Evolutionary conservation across 2,329 filamentous ascomycete genomes (phyloP), one percentile per base, ranked within the genome.

Genomic region (Ophiostoma angusticollis): DNA sequence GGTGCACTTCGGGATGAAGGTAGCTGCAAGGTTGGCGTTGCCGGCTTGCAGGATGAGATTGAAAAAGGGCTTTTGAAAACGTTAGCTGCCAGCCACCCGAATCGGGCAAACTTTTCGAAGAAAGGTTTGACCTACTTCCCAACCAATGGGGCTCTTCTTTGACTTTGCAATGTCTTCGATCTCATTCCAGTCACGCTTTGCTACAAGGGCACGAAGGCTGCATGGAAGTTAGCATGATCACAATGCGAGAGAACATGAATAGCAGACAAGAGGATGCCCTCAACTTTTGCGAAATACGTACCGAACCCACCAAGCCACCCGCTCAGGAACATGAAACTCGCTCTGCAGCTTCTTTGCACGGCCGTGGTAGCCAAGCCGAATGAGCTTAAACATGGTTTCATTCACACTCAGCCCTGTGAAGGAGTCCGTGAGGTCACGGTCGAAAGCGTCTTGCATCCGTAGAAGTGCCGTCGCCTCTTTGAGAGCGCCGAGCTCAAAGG

Each of bases 271-370:
- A n/a, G n/a, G n/a, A n/a, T n/a, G n/a, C n/a, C n/a, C n/a, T n/a
- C 16, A 9, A 17, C 13, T 5, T 35, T 17, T 34, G 9, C 17
- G 9, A 25, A n/a, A 31, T 22, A 34, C 67, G 51, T 57, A 76
- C 71, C 74, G 64, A 43, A 77, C 72, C 85, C 89, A 98, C 76
- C 84, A 89, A 47, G 78, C 82, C 22, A 85, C 82, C 59, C 86
- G 93, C 49, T 96, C 91, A 0, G 83, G 76, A 33, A 98, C 79
- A 53, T 86, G 93, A 65, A 98, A 98, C 50, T 96, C 89, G 55
- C 71, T 79, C 56, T 91, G 82, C 4, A 96, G 70, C 60, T 89
- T 94, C 59, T 80, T 82, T 17, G 87, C 87, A 44, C 87, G 74
- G 51, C 86, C 86, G 39, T 79, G 71, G 55, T 93, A 87, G 2